These are phyloP conservation scores for Pythium dissotocum DNA, from an alignment of 352 stramenopile species.

Conservation along the genomic window DNA sequence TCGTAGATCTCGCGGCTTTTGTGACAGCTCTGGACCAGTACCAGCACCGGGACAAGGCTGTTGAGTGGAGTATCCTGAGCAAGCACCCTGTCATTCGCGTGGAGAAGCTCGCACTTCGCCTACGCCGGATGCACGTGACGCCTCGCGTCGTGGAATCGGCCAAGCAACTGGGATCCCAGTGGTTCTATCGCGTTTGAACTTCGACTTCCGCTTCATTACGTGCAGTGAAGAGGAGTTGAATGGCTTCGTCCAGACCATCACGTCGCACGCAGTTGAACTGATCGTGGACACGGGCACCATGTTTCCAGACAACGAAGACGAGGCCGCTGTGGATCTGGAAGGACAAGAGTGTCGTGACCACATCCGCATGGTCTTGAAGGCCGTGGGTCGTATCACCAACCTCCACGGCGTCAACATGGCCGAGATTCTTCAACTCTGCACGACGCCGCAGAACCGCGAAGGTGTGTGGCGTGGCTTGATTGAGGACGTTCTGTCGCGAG, in stretches of 20 bases:
- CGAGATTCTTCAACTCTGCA: neutral
- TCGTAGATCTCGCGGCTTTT: neutral
- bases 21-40: neutral
- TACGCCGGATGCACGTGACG: neutral
- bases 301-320: neutral
- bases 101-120: neutral
- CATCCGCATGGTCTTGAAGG: neutral
- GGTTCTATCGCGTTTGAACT: neutral
- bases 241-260: neutral
- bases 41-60: neutral
- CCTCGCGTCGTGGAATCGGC: neutral
- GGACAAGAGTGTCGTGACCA: neutral
- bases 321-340: neutral
- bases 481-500: neutral
- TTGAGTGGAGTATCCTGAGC: neutral
- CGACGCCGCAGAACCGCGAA: neutral
- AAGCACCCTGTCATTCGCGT: neutral
- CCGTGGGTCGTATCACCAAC: neutral
- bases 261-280: neutral
- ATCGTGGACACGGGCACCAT: neutral
- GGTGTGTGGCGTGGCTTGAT: neutral
- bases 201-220: neutral
- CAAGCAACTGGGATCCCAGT: neutral
- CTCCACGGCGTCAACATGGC: neutral
- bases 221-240: neutral